Evolutionary conservation across 441 rosid genomes (phyloP), one percentile per base, ranked within the genome.

Genomic region (Euphorbia celastroides): DNA sequence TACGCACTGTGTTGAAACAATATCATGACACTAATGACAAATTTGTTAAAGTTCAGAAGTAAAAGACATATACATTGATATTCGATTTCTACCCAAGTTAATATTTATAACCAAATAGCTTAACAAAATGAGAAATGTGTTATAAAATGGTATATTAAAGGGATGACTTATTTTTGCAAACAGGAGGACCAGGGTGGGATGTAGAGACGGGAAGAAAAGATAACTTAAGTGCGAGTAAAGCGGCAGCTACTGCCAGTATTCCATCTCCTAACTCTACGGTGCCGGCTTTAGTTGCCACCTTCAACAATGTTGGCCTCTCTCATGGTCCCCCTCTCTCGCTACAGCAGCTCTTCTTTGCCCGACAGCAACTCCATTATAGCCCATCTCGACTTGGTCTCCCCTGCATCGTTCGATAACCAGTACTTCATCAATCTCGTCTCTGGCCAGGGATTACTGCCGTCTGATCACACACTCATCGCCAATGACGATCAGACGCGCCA

Each of bases 111-210:
- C n/a, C n/a, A n/a, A n/a, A n/a, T n/a, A n/a, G n/a, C n/a, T n/a
- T n/a, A n/a, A n/a, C n/a, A n/a, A n/a, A n/a, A n/a, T n/a, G n/a
- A n/a, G n/a, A n/a, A n/a, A n/a, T n/a, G n/a, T n/a, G n/a, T n/a
- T n/a, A n/a, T n/a, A n/a, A n/a, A n/a, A n/a, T n/a, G n/a, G n/a
- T n/a, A n/a, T n/a, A n/a, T n/a, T n/a, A n/a, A n/a, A n/a, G n/a
- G n/a, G n/a, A n/a, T n/a, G n/a, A n/a, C n/a, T n/a, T n/a, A n/a
- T n/a, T n/a, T n/a, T n/a, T 68, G 71, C 81, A 88, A 94, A 84
- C 97, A 6, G 97, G 96, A 12, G 96, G 96, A 42, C 97, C 97
- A 52, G 71, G 78, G 22, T 90, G 97, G 96, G 94, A 87, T 54
- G 94, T 90, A 38, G 80, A 74, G 56, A 78, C 85, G 81, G 98